Evolutionary conservation across 2,329 filamentous ascomycete genomes (phyloP).

Genomic region (Fusarium heterosporum): DNA sequence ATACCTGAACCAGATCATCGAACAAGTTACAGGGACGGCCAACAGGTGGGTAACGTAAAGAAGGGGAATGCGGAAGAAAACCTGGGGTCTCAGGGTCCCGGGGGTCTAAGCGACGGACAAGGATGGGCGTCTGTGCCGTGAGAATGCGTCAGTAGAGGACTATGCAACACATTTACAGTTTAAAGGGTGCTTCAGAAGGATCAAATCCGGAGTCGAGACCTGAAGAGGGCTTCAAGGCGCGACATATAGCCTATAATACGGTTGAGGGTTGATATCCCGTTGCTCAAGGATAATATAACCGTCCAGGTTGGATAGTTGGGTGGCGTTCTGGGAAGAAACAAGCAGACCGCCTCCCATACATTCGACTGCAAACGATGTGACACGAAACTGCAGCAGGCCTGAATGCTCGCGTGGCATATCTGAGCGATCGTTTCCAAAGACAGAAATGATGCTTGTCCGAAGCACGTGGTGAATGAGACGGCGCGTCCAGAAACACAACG

Average conservation of each 20-base stretch:
- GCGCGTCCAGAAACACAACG: not conserved
- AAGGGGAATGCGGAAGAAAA: not conserved
- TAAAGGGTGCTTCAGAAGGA: not conserved
- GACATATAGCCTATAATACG: constrained; percentile 4
- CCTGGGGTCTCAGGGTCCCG: constrained; percentile 11
- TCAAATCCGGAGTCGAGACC: constrained; percentile 2
- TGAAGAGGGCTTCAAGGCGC: constrained; percentile 16
- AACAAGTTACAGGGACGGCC: constrained; percentile 7
- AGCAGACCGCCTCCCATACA: constrained; percentile 11
- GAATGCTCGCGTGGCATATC: constrained; percentile 32
- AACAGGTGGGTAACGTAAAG: not conserved
- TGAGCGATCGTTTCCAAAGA: constrained; percentile 14
- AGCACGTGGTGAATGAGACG: constrained; percentile 27
- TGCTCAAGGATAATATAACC: constrained; percentile 7
- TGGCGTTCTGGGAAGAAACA: constrained; percentile 4
- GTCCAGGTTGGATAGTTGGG: not conserved
- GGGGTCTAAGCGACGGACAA: constrained; percentile 15
- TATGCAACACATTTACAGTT: constrained; percentile 14
- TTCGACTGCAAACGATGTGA: constrained; percentile 16
- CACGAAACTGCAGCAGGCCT: constrained; percentile 27
- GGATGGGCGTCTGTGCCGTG: constrained; percentile 30
- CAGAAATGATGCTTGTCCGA: constrained; percentile 21
- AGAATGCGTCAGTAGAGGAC: constrained; percentile 27
- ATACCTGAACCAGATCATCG: constrained; percentile 4
- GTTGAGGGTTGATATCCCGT: not conserved